Base-by-base conservation (phyloP, 352 stramenopile genomes). In the Phytophthora sp. region DNA sequence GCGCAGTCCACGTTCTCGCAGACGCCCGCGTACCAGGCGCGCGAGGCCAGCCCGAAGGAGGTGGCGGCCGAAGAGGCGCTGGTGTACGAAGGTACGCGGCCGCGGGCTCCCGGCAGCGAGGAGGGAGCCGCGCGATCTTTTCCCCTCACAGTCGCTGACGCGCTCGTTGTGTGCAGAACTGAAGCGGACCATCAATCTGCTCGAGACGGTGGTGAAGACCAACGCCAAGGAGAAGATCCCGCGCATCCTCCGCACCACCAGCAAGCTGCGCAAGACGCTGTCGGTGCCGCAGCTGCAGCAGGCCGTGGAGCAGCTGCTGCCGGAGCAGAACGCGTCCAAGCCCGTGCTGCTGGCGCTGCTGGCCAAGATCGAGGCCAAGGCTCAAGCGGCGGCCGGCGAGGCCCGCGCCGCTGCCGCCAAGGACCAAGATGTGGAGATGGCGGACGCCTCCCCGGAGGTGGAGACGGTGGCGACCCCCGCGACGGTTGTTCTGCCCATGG, bases 191-290 rank as follows among this genome's bases (percentile, higher is more conserved):
- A 77, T 95, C 55, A 30, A 74, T 62, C 54, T 94, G 37, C 72
- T 95, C 26, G 87, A 95, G 42, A 73, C 72, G 26, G 77, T 91
- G 23, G 83, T 92, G n/a, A 90, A 89, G 54, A 90, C 82, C 7
- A 94, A 93, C 51, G 80, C 85, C 23, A 95, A 93, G 68, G 87
- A 95, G 48, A 94, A 94, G 61, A 80, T 95, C 44, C 64, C 84
- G 38, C 88, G 89, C 27, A 76, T 94, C 30, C 68, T 96, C 26
- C 84, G 85, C 55, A 87, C 82, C 62, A 94, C 80, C 26, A 91
- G 80, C 44, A 90, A 87, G 59, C 39, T 97, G 53, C 89, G 89
- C 62, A 92, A 91, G 69, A 85, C 79, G 27, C 54, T 94, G 37
- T 89, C 78, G 24, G 72, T 83, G 21, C 55, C 66, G 35, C 82